Percentiles rank a stretch among this genome's conserved stretches.
phyloP scores from a whole-genome alignment of 1,284 basidiomycete species.

The Trichosporon sp. region DNA sequence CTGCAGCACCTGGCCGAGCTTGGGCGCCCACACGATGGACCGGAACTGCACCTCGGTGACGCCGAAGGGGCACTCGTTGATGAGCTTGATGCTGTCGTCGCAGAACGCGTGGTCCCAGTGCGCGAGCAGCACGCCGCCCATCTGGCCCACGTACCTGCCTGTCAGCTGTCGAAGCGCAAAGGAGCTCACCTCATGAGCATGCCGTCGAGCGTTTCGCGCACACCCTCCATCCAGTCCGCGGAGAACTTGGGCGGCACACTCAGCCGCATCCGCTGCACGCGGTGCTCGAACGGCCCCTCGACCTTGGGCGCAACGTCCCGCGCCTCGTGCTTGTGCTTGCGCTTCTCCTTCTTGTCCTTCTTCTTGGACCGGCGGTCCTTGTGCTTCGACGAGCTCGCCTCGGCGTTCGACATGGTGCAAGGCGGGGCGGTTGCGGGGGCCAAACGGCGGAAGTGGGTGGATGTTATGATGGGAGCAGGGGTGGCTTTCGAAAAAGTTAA shows the following conservation, averaged over 20 bases:
- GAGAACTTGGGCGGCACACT: conserved; percentile 81
- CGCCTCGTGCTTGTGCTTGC: conserved; percentile 20
- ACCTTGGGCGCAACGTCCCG: not conserved
- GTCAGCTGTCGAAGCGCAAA: not conserved
- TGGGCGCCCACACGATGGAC: conserved; percentile 84
- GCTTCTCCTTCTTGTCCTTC: conserved; percentile 19
- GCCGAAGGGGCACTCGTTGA: conserved; percentile 81
- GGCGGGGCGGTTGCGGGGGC: not conserved
- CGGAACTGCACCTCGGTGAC: conserved; percentile 73
- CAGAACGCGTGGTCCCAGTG: conserved; percentile 74
- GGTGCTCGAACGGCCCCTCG: conserved; percentile 61
- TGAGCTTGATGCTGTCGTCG: conserved; percentile 64
- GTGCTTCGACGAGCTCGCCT: conserved; percentile 28
- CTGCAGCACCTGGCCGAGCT: conserved; percentile 75
- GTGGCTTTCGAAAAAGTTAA: conserved; percentile 21
- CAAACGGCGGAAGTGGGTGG: not conserved
- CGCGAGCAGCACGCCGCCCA: conserved; percentile 81
- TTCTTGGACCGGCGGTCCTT: conserved; percentile 23
- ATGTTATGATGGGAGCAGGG: not conserved
- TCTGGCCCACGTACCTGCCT: conserved; percentile 76
- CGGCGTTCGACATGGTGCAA: conserved; percentile 24
- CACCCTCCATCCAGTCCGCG: conserved; percentile 64
- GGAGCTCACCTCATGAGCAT: conserved; percentile 84
- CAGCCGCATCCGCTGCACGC: conserved; percentile 63
- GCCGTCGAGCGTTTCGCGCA: conserved; percentile 81